Base-by-base conservation (phyloP, 2,329 filamentous ascomycete genomes). In the Sarocladium brachiariae region DNA sequence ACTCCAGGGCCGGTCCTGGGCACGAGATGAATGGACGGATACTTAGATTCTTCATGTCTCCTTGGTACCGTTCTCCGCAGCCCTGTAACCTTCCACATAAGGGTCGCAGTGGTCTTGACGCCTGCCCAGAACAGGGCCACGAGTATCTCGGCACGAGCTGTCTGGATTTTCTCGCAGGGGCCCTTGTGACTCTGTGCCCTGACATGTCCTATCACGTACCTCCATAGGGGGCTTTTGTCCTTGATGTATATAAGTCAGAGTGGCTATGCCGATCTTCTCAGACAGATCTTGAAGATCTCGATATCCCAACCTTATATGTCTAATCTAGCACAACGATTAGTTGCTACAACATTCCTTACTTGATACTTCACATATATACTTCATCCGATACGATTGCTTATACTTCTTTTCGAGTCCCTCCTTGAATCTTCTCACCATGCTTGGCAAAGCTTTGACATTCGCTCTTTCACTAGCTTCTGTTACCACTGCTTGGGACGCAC, bases 401-500 rank as follows among this genome's bases (percentile, higher is more conserved):
- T 3, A 18, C 25, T 30, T 23, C 33, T 10, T 47, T 14, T 45
- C 4, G 14, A 11, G 19, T 47, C 33, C 25, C 10, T 14, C 3
- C 16, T 47, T 31, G 19, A 24, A 8, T 23, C 27, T 18, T 25
- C 27, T 43, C 24, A 33, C 4, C 24, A 47, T 47, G 43, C 19
- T 47, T 19, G 25, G 24, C 27, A 47, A 47, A 23, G 16, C 43
- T 21, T 10, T 47, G 3, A 19, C 27, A 4, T n/a, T 33, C 27
- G 43, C 27, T 33, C 43, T 47, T 33, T 47, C 43, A 33, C 25
- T 47, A 4, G 43, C 43, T 10, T 4, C 43, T 21, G 25, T 47
- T n/a, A 25, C 43, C 43, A 31, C 6, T 4, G 46, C 46, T 4
- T 8, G 33, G 14, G 56, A 61, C 2, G 58, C 69, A 0, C 72